phyloP scores from a whole-genome alignment of 108 stramenopile genomes.

The Pseudonitzschia multiseries region DNA sequence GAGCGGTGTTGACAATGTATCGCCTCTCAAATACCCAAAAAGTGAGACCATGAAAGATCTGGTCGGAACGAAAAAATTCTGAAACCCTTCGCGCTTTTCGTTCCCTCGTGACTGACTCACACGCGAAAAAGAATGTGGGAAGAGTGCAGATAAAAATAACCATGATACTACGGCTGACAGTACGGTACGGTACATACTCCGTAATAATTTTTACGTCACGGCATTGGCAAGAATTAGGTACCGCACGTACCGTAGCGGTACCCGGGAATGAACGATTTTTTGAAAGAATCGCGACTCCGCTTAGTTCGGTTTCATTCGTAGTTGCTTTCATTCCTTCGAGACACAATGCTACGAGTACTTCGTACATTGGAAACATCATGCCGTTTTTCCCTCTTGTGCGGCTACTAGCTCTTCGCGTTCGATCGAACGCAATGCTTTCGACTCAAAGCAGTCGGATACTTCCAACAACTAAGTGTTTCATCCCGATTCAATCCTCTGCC shows the following conservation, averaged over 20 bases:
- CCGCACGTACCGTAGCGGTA: no score
- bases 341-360: background rate
- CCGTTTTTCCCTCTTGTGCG: background rate
- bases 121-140: background rate
- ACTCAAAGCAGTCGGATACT: background rate
- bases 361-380: background rate
- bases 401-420: background rate
- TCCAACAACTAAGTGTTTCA: background rate
- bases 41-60: background rate
- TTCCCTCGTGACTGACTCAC: constrained; percentile 3
- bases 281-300: no score
- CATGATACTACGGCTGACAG: no score
- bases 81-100: background rate
- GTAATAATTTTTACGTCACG: no score
- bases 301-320: no score
- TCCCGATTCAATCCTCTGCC: background rate
- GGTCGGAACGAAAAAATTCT: constrained; percentile 2
- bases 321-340: no score
- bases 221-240: no score
- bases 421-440: constrained; percentile 5
- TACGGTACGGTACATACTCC: no score
- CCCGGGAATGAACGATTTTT: no score
- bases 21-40: background rate
- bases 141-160: no score
- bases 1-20: background rate